Conservation (phyloP, 768 basidiomycete genomes). For the Lactifluus subvellereus region DNA sequence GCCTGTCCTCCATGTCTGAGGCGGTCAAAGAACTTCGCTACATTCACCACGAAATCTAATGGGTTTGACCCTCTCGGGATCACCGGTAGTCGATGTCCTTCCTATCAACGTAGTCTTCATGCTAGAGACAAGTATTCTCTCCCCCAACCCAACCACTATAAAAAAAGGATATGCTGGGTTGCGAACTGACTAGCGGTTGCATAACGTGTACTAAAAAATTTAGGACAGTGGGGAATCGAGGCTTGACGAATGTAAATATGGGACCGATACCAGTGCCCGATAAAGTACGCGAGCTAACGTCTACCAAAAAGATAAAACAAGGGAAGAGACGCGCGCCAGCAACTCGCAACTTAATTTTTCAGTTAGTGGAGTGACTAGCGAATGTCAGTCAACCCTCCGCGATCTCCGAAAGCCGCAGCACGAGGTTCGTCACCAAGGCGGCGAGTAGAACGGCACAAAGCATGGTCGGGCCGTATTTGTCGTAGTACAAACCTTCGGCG, state of each 20-base stretch:
- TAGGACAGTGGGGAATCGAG: neutral
- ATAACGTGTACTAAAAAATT: neutral
- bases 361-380: neutral
- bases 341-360: neutral
- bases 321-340: neutral
- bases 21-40: neutral
- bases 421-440: conserved; percentile 72
- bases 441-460: conserved; percentile 63
- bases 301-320: neutral
- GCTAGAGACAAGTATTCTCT: neutral
- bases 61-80: neutral
- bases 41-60: neutral
- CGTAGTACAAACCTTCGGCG: conserved; percentile 82
- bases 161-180: neutral
- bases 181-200: neutral
- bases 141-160: neutral
- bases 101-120: neutral
- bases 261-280: neutral
- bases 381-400: neutral
- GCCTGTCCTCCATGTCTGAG: too few relatives aligned
- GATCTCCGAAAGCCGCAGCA: conserved; percentile 56
- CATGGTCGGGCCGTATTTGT: conserved; percentile 79
- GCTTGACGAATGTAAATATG: too few relatives aligned
- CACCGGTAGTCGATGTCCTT: neutral
- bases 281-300: neutral